These are phyloP conservation scores for Chrysosporium queenslandicum DNA, from an alignment of 2,329 filamentous ascomycete species.

Conservation along the genomic window DNA sequence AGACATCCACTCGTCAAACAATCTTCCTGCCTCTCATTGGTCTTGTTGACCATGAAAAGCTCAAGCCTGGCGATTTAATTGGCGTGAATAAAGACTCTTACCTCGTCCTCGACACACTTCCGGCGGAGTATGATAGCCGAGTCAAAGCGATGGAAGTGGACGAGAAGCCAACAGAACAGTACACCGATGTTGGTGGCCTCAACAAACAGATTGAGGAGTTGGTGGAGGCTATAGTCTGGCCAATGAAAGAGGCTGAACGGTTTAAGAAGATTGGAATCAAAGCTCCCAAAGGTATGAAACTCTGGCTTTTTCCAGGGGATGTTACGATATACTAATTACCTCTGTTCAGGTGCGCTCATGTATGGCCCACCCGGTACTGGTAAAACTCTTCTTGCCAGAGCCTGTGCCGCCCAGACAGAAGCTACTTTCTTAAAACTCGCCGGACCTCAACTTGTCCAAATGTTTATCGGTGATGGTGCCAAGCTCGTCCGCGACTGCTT, in stretches of 20 bases:
- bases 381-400: conserved; percentile 62
- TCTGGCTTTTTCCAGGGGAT: conserved; percentile 7
- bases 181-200: conserved; percentile 91
- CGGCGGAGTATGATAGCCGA: conserved; percentile 94
- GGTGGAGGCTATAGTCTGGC: conserved; percentile 97
- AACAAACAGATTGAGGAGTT: conserved; percentile 99
- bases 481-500: conserved; percentile 98
- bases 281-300: conserved; percentile 76
- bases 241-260: conserved; percentile 97
- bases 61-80: conserved; percentile 93
- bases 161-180: conserved; percentile 98
- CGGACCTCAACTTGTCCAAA: conserved; percentile 93
- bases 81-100: conserved; percentile 99
- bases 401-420: conserved; percentile 94
- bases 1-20: conserved; percentile 95
- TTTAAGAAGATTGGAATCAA: conserved; percentile 99
- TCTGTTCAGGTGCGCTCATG: conserved; percentile 73
- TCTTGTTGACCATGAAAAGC: conserved; percentile 84
- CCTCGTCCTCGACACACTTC: conserved; percentile 88
- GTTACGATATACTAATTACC: conserved; percentile 6
- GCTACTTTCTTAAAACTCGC: conserved; percentile 98
- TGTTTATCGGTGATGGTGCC: conserved; percentile 98
- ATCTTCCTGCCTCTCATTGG: conserved; percentile 97
- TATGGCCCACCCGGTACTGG: conserved; percentile 57
- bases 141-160: conserved; percentile 99